Conservation (phyloP, 805 yeast genomes). For the Candida schatavii region DNA sequence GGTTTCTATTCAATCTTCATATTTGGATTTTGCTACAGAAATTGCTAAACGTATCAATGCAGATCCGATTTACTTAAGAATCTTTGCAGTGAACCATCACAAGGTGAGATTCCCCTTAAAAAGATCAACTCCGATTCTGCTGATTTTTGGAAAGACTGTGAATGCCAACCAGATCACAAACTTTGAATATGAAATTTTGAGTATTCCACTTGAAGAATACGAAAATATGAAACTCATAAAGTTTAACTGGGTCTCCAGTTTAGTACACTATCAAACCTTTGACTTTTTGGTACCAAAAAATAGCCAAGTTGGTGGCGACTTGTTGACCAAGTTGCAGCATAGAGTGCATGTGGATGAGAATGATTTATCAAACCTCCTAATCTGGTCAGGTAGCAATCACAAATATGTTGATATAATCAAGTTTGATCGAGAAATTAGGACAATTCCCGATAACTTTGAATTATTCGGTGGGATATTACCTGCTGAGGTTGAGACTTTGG, state of each 20-base stretch:
- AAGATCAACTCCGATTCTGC: conserved; percentile 33
- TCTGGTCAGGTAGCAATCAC: conserved; percentile 54
- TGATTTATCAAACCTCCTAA: conserved; percentile 44
- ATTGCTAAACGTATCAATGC: conserved; percentile 50
- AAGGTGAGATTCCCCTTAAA: conserved; percentile 54
- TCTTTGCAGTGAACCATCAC: conserved; percentile 58
- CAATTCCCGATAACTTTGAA: conserved; percentile 33
- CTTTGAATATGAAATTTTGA: conserved; percentile 75
- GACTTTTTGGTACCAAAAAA: conserved; percentile 69
- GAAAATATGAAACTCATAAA: conserved; percentile 70
- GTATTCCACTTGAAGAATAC: conserved; percentile 68
- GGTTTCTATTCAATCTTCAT: conserved; percentile 61
- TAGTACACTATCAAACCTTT: conserved; percentile 63
- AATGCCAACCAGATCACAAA: conserved; percentile 42
- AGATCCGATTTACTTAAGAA: conserved; percentile 60
- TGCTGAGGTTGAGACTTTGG: conserved; percentile 38
- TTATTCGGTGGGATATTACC: conserved; percentile 43
- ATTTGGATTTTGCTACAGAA: conserved; percentile 56
- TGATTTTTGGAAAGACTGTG: conserved; percentile 39
- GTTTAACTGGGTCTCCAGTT: conserved; percentile 68
- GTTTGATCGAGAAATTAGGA: conserved; percentile 34
- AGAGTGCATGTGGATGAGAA: conserved; percentile 52
- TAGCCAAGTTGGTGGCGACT: conserved; percentile 50
- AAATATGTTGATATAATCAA: conserved; percentile 36
- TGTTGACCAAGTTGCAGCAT: conserved; percentile 53